A percentile compares a stretch with the other conserved stretches of the same genome.
These are phyloP conservation scores for Rubus idaeus DNA, from an alignment of 306 rosid species.

Conservation along the genomic window DNA sequence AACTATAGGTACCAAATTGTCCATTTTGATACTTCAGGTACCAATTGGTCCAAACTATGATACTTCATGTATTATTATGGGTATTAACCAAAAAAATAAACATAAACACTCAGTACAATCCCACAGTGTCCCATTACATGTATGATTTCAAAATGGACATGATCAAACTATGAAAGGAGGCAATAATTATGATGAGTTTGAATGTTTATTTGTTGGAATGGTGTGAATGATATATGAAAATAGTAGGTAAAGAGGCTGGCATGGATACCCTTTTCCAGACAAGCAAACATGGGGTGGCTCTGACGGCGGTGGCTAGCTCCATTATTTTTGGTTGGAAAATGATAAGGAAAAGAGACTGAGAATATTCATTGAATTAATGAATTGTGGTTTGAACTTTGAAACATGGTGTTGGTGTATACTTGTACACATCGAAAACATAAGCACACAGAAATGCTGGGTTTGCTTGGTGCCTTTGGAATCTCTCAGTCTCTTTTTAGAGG, in stretches of 20 bases:
- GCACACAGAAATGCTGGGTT: not conserved
- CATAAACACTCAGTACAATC: not conserved
- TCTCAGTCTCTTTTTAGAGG: not conserved
- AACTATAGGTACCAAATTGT: too few species aligned
- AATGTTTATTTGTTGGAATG: constrained; percentile 20
- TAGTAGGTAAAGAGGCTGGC: constrained; percentile 38
- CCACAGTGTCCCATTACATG: not conserved
- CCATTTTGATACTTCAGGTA: too few species aligned
- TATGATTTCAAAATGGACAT: not conserved
- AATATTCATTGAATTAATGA: not conserved
- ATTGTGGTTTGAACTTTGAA: constrained; percentile 8
- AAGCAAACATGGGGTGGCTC: constrained; percentile 41
- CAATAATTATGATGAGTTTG: not conserved
- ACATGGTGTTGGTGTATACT: constrained; percentile 29
- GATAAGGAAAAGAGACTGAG: not conserved
- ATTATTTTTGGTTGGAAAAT: constrained; percentile 20
- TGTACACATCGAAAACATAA: constrained; percentile 25
- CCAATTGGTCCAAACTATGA: too few species aligned
- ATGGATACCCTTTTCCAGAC: constrained; percentile 45
- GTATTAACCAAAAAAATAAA: too few species aligned
- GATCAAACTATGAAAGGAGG: not conserved
- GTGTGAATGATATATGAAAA: constrained; percentile 16
- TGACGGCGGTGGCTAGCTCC: constrained; percentile 29
- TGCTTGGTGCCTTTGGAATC: constrained; percentile 1
- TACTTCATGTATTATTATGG: too few species aligned